Percentiles rank a stretch among this genome's conserved stretches.
These are phyloP conservation scores for Baorangia bicolor DNA, from an alignment of 768 basidiomycete genomes.

Conservation along the genomic window DNA sequence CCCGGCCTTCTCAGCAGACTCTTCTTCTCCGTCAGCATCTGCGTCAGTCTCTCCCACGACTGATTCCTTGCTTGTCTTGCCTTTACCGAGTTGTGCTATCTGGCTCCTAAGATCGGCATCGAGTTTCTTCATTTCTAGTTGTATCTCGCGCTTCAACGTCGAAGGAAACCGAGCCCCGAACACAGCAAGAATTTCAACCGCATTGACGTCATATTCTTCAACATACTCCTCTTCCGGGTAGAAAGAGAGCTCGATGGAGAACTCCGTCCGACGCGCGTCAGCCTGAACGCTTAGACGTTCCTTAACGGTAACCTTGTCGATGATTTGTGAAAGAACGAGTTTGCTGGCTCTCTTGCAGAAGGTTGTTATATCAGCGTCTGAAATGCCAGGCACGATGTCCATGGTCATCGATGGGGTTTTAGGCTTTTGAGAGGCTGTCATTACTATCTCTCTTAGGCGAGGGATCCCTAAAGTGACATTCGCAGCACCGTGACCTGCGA, in stretches of 20 bases:
- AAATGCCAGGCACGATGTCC: slow-evolving; percentile 54
- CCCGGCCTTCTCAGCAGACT: slow-evolving; percentile 40
- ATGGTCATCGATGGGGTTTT: slow-evolving; percentile 98
- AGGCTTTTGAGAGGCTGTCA: slow-evolving; percentile 95
- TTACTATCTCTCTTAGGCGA: slow-evolving; percentile 96
- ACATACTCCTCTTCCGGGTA: slow-evolving; percentile 84
- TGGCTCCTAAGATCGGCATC: slow-evolving; percentile 77
- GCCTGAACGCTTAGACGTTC: slow-evolving; percentile 71
- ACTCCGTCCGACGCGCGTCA: slow-evolving; percentile 71
- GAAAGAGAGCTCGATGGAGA: slow-evolving; percentile 78
- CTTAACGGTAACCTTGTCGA: slow-evolving; percentile 78
- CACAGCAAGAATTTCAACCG: slow-evolving; percentile 66
- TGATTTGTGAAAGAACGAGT: slow-evolving; percentile 83
- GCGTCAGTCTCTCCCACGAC: slow-evolving; percentile 45
- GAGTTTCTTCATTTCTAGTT: slow-evolving; percentile 80
- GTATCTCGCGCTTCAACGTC: slow-evolving; percentile 82
- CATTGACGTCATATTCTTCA: slow-evolving; percentile 76
- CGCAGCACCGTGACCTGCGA: slow-evolving; percentile 93
- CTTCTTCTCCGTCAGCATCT: slow-evolving; percentile 55
- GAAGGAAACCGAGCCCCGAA: slow-evolving; percentile 77
- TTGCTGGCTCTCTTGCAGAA: slow-evolving; percentile 92
- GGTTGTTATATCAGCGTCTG: slow-evolving; percentile 54
- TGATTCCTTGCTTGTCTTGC: slow-evolving; percentile 50
- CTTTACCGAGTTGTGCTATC: slow-evolving; percentile 81
- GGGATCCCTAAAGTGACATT: slow-evolving; percentile 99